phyloP scores from a whole-genome alignment of 257 asterid species.

The Mentha longifolia region DNA sequence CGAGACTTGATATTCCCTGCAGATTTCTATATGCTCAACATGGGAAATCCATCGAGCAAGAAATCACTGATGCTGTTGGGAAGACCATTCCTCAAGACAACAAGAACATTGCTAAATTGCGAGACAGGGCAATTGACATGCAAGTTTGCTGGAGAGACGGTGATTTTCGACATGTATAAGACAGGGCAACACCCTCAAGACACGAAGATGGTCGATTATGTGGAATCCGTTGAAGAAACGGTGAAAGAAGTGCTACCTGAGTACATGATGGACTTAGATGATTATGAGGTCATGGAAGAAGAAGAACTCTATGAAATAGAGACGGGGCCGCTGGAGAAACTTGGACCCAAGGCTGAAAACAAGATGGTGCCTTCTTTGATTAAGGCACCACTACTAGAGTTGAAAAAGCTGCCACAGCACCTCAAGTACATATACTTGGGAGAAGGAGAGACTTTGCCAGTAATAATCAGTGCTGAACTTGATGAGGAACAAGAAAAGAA shows the following conservation, averaged over 20 bases:
- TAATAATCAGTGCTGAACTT: background rate
- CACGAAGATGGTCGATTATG: background rate
- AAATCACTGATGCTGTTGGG: background rate
- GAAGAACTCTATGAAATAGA: no score
- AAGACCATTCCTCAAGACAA: background rate
- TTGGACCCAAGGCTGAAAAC: no score
- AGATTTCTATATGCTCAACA: background rate
- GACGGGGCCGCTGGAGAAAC: no score
- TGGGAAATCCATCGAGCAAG: background rate
- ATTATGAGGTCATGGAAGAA: no score
- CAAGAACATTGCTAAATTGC: background rate
- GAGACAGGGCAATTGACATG: background rate
- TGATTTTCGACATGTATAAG: background rate
- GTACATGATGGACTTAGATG: no score
- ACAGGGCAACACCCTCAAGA: background rate
- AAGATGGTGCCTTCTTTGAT: background rate
- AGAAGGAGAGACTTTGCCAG: background rate
- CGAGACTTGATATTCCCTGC: background rate
- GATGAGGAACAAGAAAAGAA: no score
- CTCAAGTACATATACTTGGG: no score
- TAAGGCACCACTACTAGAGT: background rate
- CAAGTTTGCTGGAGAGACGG: background rate
- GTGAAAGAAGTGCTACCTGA: no score
- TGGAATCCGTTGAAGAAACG: no score
- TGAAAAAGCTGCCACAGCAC: background rate